A percentile compares a stretch with the other conserved stretches of the same genome.
These are phyloP conservation scores for Litchi chinensis DNA, from an alignment of 345 rosid species.

Conservation along the genomic window DNA sequence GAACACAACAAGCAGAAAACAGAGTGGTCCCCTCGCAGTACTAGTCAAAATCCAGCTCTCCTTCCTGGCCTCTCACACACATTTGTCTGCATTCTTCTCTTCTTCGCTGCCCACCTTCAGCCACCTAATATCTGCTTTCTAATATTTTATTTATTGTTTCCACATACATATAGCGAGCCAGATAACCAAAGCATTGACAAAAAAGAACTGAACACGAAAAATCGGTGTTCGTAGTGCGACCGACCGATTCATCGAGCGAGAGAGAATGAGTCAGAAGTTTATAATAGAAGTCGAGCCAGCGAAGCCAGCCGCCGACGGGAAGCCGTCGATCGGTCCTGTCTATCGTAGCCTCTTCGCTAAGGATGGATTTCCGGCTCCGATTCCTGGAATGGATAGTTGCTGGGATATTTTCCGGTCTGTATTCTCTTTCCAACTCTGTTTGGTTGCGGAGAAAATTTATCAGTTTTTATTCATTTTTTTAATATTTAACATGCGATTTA, in stretches of 20 bases:
- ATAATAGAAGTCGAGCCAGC: constrained; percentile 72
- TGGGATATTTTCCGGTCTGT: constrained; percentile 96
- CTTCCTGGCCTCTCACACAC: background rate
- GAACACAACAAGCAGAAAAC: no score
- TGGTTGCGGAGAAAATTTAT: constrained; percentile 14
- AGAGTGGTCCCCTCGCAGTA: background rate
- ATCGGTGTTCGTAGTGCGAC: background rate
- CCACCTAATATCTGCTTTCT: background rate
- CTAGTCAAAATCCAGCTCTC: constrained; percentile 2
- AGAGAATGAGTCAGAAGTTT: constrained; percentile 37
- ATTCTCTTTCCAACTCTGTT: constrained; percentile 6
- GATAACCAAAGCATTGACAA: background rate
- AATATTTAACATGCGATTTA: background rate
- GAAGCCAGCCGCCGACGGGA: constrained; percentile 60
- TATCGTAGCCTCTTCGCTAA: constrained; percentile 80
- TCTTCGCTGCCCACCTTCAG: background rate
- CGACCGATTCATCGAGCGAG: background rate
- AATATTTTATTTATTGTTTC: no score
- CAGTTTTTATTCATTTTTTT: background rate
- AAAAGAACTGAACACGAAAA: no score
- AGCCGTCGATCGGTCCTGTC: constrained; percentile 83
- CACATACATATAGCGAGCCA: background rate
- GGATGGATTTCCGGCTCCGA: constrained; percentile 78
- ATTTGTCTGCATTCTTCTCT: background rate
- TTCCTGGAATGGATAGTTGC: constrained; percentile 76